Conservation (phyloP, 164 flowering plant genomes). For the Dillenia turbinata region DNA sequence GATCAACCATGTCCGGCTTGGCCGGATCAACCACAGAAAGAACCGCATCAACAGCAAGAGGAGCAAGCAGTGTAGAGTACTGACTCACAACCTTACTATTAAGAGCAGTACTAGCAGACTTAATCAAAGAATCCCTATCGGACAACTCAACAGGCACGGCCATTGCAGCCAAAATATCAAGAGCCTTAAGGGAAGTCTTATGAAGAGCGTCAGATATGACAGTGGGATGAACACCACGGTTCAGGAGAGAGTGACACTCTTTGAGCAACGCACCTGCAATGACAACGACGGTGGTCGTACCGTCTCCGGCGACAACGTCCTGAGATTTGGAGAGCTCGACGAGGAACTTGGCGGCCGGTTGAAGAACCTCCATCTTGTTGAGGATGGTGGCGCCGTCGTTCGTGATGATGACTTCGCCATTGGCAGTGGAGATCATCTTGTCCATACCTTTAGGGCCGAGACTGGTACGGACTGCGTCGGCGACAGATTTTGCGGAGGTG, state of each 20-base stretch:
- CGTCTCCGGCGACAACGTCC: slow-evolving; percentile 88
- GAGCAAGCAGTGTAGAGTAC: slow-evolving; percentile 86
- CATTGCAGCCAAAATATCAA: slow-evolving; percentile 77
- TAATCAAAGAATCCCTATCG: slow-evolving; percentile 69
- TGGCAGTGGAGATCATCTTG: slow-evolving; percentile 87
- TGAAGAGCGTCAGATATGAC: slow-evolving; percentile 76
- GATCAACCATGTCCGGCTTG: slow-evolving; percentile 70
- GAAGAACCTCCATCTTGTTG: slow-evolving; percentile 87
- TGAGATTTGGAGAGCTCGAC: slow-evolving; percentile 92
- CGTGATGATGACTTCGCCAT: slow-evolving; percentile 90
- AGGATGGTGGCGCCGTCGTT: slow-evolving; percentile 98
- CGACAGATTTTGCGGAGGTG: slow-evolving; percentile 63
- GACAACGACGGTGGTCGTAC: slow-evolving; percentile 96
- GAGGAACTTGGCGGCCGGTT: slow-evolving; percentile 91
- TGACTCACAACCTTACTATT: slow-evolving; percentile 90
- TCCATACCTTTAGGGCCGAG: slow-evolving; percentile 98
- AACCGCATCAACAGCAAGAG: slow-evolving; percentile 83
- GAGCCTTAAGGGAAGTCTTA: slow-evolving; percentile 55
- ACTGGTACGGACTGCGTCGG: slow-evolving; percentile 85
- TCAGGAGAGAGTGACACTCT: slow-evolving; percentile 48
- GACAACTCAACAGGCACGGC: slow-evolving; percentile 85
- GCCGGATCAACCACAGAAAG: slow-evolving; percentile 73
- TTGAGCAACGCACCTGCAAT: slow-evolving; percentile 87
- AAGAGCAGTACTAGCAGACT: slow-evolving; percentile 77
- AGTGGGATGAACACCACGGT: slow-evolving; percentile 79